Base-by-base conservation (phyloP, 805 yeast genomes). In the Saturnispora serradocipensis region DNA sequence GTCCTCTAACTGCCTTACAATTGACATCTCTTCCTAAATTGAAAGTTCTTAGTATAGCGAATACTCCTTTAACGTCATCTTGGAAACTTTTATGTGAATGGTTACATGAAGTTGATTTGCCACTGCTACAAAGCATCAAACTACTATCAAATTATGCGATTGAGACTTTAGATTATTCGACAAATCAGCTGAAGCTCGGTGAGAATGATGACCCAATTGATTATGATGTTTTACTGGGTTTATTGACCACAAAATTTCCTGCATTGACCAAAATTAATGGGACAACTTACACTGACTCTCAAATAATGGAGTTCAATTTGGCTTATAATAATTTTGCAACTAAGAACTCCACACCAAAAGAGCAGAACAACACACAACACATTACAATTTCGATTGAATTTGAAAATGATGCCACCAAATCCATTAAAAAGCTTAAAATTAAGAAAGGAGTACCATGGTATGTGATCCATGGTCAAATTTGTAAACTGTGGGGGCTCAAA, bases 181-280 rank as follows among this genome's bases (percentile, higher is more conserved):
- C 50, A 8, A 47, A 47, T 18, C 39, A 40, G 13, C 38, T 47
- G 20, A 20, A 11, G 39, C 25, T 47, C 6, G n/a, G 27, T 4
- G 24, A 11, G 5, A 5, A 22, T 2, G 46, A 42, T 3, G 45
- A 39, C 4, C 15, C 15, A 38, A n/a, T 48, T 15, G 39, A 57
- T 13, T 59, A 59, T 45, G 61, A 61, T 38, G 36, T 55, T 2
- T 53, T 50, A 16, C 38, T 56, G 3, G 52, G 59, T 20, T 60
- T 61, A 27, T 32, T 65, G 11, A 47, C 65, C 15, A 40, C 61
- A 1, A 48, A 64, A 16, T 38, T 67, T 4, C 66, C 68, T 1
- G 49, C 54, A 0, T 43, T 84, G 2, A 39, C 45, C 1, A 67
- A 64, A 24, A 65, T 88, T 13, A 81, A 89, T 59, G 95, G 96